Evolutionary conservation across 768 basidiomycete genomes (phyloP), one percentile per base, ranked within the genome.

Genomic region (Pleurotus eryngii): DNA sequence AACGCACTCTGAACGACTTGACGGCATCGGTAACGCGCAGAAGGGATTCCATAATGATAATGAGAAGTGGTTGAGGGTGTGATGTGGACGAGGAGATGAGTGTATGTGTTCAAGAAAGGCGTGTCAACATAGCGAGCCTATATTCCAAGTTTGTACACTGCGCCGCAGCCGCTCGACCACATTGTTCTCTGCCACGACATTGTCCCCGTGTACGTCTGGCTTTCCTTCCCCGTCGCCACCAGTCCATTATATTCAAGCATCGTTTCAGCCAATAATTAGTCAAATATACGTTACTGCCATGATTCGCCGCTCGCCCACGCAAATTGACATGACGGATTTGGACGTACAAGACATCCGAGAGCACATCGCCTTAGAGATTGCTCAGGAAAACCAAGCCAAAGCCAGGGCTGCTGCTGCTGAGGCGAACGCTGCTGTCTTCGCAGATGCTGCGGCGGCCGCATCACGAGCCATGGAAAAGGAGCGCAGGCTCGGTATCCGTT

Each of bases 261-360:
- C 7, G 8, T 30, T 30, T 30, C 30, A 30, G 30, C 30, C 7
- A 35, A 35, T 35, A 1, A 9, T 35, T 35, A 35, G 9, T 35
- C 30, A 11, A 35, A 35, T 35, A 35, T 4, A 35, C 30, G 30
- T 9, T 35, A 35, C 11, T 11, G 30, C 48, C 35, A 85, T 93
- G 91, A 89, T 93, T 66, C 84, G 91, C 49, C 79, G 90, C 49
- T 77, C 80, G 18, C 90, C 91, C 4, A 90, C 90, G 1, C 77
- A 88, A 56, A 88, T 93, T 61, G 81, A 80, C 26, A 84, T 93
- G 82, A 82, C 76, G 59, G 90, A 92, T 68, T 69, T 77, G 18
- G 91, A 92, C 67, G 86, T 93, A 26, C 87, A 92, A 73, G 89
- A 90, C 60, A 76, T 92, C 42, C 83, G 89, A 42, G 82, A 86